Evolutionary conservation across 352 stramenopile genomes (phyloP), one percentile per base, ranked within the genome.

Genomic region (Discostella stelligera): DNA sequence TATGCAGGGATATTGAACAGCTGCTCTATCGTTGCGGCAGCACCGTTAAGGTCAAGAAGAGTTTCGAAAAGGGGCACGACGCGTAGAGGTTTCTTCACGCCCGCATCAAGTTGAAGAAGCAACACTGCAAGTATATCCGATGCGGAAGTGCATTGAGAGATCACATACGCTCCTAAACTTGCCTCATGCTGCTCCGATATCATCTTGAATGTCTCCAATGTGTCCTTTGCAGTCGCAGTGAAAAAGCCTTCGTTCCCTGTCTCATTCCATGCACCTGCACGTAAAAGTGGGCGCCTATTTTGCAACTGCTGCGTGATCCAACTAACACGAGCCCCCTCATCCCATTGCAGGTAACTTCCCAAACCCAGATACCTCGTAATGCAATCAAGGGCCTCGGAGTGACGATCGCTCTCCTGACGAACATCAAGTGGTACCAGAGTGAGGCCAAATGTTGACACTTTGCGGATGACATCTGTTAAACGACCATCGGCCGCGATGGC

Each of bases 1-100:
- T 94, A 94, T 4, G 62, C 63, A 49, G 78, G 50, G 14, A 86
- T 79, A 16, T 37, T 77, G 53, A 91, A 92, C 8, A 93, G 78
- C 23, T 59, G 75, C 48, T 87, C 69, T 7, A 94, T 66, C 18
- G 76, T 55, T 41, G 73, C 48, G 11, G 87, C 77, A 14, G 85
- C 84, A 68, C 93, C 89, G 30, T 73, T 89, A n/a, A 96, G 85
- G 69, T 96, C 93, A 77, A 91, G 69, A 25, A 96, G 76, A 8
- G 93, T 96, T 83, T 96, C 93, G 79, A 96, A 96, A 0, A 96
- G 81, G 10, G 93, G 93, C 25, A 94, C 92, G 3, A 96, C 90
- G 41, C 93, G 83, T 81, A 94, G 87, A 78, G 93, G 87, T 50
- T 92, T 92, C 85, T 88, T 25, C 53, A 37, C 30, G 75, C 64